Evolutionary conservation across 176 grass and related monocot genomes (phyloP).

Genomic region (Calamus simplicifolius): DNA sequence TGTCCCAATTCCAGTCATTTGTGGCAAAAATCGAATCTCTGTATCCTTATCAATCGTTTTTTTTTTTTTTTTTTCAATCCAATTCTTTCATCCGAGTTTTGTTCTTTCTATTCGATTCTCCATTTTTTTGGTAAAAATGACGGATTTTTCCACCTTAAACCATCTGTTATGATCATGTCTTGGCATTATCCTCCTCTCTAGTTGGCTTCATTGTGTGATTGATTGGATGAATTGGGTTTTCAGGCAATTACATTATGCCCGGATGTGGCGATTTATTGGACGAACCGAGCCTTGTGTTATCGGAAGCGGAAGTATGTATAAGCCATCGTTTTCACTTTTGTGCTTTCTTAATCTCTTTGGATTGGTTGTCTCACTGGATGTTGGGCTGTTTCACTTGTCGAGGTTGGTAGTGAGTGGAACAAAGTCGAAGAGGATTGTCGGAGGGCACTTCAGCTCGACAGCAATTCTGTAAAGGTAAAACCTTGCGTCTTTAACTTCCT

Average conservation of each 20-base stretch:
- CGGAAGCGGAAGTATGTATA: slow-evolving; percentile 64
- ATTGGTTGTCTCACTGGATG: background rate
- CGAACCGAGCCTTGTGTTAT: slow-evolving; percentile 80
- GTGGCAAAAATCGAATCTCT: background rate
- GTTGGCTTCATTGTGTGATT: slow-evolving; percentile 8
- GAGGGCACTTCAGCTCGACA: slow-evolving; percentile 65
- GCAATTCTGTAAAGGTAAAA: slow-evolving; percentile 70
- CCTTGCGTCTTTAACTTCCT: background rate
- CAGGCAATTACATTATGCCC: slow-evolving; percentile 80
- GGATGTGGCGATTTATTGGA: slow-evolving; percentile 64
- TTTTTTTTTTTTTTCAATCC: background rate
- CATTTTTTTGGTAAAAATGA: too few relatives aligned
- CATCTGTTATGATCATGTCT: too few relatives aligned
- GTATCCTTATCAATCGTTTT: background rate
- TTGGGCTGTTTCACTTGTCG: slow-evolving; percentile 17
- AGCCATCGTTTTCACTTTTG: slow-evolving; percentile 12
- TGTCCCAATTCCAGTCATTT: background rate
- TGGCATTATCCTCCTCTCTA: too few relatives aligned
- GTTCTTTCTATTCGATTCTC: too few relatives aligned
- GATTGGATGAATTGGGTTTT: slow-evolving; percentile 27
- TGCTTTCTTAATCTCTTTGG: slow-evolving; percentile 12
- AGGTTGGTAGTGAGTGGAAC: slow-evolving; percentile 54
- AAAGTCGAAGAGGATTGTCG: slow-evolving; percentile 78
- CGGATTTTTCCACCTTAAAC: too few relatives aligned
- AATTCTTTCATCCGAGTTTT: background rate